phyloP scores from a whole-genome alignment of 106 monocot species.

The Phalaenopsis aphrodite region DNA sequence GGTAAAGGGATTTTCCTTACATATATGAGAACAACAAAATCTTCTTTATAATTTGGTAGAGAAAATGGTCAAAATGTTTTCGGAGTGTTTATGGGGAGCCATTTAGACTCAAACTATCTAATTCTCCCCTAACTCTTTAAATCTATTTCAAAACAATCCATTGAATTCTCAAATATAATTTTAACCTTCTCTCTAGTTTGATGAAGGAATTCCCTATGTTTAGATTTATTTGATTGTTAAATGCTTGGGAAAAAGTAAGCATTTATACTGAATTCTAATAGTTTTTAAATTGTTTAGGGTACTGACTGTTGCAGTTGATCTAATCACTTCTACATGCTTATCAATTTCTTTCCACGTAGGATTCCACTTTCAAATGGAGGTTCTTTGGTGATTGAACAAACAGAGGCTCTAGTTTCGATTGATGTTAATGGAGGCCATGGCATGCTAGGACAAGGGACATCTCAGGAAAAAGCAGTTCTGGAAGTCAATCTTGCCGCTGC shows the following conservation, averaged over 20 bases:
- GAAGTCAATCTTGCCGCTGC: slow-evolving; percentile 95
- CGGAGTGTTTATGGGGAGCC: too few relatives aligned
- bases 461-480: slow-evolving; percentile 81
- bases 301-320: background rate
- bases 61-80: too few relatives aligned
- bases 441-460: slow-evolving; percentile 71
- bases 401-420: slow-evolving; percentile 91
- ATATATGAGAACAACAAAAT: too few relatives aligned
- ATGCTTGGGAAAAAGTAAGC: background rate
- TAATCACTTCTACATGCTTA: slow-evolving; percentile 10
- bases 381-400: slow-evolving; percentile 96
- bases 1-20: too few relatives aligned
- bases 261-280: background rate
- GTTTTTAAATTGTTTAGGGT: background rate
- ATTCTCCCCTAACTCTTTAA: too few relatives aligned
- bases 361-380: slow-evolving; percentile 86
- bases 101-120: too few relatives aligned
- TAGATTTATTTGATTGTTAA: background rate
- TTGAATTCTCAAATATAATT: too few relatives aligned
- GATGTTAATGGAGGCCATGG: slow-evolving; percentile 92
- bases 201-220: too few relatives aligned
- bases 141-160: too few relatives aligned
- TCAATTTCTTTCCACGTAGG: slow-evolving; percentile 27
- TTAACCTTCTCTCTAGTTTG: too few relatives aligned
- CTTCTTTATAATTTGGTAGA: too few relatives aligned